Percentiles rank a stretch among this genome's conserved stretches.
phyloP scores from a whole-genome alignment of 2,329 filamentous ascomycete genomes.

The Colletotrichum truncatum region DNA sequence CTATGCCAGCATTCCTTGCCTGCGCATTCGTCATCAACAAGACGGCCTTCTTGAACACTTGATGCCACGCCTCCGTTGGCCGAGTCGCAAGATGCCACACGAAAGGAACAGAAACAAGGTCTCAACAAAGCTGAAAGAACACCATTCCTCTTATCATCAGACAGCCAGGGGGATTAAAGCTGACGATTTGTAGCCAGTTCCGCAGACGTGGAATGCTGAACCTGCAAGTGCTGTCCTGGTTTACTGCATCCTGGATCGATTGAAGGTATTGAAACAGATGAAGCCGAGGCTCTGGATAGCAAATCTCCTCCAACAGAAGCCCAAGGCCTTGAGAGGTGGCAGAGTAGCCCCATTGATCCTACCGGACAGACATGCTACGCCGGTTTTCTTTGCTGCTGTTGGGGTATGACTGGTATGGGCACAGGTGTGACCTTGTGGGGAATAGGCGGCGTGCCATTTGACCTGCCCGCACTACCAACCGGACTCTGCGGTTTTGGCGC shows the following conservation, averaged over 20 bases:
- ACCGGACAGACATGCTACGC: conserved; percentile 5
- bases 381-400: conserved; percentile 40
- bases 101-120: neutral
- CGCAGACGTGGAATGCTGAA: neutral
- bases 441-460: conserved; percentile 46
- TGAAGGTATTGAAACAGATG: neutral
- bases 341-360: neutral
- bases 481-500: conserved; percentile 45
- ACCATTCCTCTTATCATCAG: conserved; percentile 17
- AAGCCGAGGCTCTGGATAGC: neutral
- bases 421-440: conserved; percentile 55
- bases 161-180: conserved; percentile 6
- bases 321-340: no score
- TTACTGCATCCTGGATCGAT: neutral
- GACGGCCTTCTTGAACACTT: neutral
- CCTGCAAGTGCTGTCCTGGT: neutral
- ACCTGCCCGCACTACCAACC: conserved; percentile 14
- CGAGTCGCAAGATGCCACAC: neutral
- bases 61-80: neutral
- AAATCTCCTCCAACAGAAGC: neutral
- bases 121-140: conserved; percentile 25
- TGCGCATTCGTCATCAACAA: conserved; percentile 12
- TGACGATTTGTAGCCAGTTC: neutral
- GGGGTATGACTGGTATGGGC: conserved; percentile 52
- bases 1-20: neutral